These are phyloP conservation scores for Boletus smithii DNA, from an alignment of 1,284 basidiomycete species.

Conservation along the genomic window DNA sequence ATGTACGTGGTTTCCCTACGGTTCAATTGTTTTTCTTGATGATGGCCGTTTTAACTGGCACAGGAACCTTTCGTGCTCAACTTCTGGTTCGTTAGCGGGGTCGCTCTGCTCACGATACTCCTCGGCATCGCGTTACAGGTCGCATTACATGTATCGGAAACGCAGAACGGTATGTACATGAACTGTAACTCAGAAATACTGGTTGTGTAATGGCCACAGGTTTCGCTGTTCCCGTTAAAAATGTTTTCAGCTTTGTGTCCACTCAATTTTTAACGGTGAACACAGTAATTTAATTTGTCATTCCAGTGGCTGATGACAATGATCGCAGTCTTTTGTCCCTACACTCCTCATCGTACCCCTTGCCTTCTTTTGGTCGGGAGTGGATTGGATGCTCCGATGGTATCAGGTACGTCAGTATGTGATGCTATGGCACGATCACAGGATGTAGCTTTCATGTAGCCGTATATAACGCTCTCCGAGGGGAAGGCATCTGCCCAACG, in stretches of 20 bases:
- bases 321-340: constrained; percentile 53
- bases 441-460: constrained; percentile 30
- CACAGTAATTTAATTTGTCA: constrained; percentile 1
- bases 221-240: constrained; percentile 48
- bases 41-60: not conserved
- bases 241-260: constrained; percentile 48
- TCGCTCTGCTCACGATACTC: constrained; percentile 42
- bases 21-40: not conserved
- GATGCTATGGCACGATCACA: constrained; percentile 19
- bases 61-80: constrained; percentile 48
- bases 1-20: constrained; percentile 35
- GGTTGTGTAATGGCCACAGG: constrained; percentile 36
- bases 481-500: constrained; percentile 52
- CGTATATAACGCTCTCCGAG: constrained; percentile 52
- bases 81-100: constrained; percentile 41
- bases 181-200: not conserved
- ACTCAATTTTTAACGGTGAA: constrained; percentile 55
- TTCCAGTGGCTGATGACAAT: constrained; percentile 4
- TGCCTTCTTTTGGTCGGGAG: constrained; percentile 42
- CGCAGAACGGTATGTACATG: constrained; percentile 40
- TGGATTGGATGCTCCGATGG: constrained; percentile 48
- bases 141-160: constrained; percentile 40
- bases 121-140: constrained; percentile 51
- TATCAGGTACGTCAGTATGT: constrained; percentile 42
- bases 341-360: constrained; percentile 41